A percentile compares a stretch with the other conserved stretches of the same genome.
phyloP scores from a whole-genome alignment of 2,329 filamentous ascomycete genomes.

The Septoria linicola region DNA sequence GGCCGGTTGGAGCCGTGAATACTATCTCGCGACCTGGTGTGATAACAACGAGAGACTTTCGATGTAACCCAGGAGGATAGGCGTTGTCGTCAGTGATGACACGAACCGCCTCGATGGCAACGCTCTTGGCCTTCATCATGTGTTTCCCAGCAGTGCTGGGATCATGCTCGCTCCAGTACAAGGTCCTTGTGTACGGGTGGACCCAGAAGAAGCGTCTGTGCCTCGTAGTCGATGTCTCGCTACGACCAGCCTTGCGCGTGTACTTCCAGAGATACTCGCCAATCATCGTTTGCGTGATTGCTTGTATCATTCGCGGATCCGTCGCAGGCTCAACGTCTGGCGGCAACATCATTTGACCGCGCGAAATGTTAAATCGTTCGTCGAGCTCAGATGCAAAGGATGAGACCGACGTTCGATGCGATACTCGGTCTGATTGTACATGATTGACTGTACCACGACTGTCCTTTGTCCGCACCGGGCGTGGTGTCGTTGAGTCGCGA shows the following conservation, averaged over 20 bases:
- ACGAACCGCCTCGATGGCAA: constrained; percentile 87
- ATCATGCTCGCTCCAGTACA: constrained; percentile 95
- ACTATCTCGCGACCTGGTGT: constrained; percentile 87
- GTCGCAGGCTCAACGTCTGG: constrained; percentile 66
- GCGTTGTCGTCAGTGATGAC: constrained; percentile 94
- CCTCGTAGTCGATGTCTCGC: constrained; percentile 81
- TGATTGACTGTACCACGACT: constrained; percentile 34
- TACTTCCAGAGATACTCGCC: constrained; percentile 99
- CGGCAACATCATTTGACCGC: constrained; percentile 52
- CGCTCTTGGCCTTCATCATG: constrained; percentile 81
- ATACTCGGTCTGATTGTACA: constrained; percentile 25
- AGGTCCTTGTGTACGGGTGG: constrained; percentile 90
- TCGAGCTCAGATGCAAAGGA: constrained; percentile 96
- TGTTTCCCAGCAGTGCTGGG: constrained; percentile 74
- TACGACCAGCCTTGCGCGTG: constrained; percentile 88
- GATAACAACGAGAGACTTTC: constrained; percentile 87
- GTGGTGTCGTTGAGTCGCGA: constrained; percentile 58
- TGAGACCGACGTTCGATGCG: constrained; percentile 79
- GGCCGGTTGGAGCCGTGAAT: constrained; percentile 90
- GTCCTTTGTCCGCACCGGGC: constrained; percentile 46
- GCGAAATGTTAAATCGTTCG: constrained; percentile 77
- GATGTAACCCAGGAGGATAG: constrained; percentile 88
- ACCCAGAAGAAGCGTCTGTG: constrained; percentile 99
- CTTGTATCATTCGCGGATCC: constrained; percentile 97
- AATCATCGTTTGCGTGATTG: constrained; percentile 99